A percentile compares a stretch with the other conserved stretches of the same genome.
Conservation (phyloP, 345 rosid species). For the Eutrema japonicum region DNA sequence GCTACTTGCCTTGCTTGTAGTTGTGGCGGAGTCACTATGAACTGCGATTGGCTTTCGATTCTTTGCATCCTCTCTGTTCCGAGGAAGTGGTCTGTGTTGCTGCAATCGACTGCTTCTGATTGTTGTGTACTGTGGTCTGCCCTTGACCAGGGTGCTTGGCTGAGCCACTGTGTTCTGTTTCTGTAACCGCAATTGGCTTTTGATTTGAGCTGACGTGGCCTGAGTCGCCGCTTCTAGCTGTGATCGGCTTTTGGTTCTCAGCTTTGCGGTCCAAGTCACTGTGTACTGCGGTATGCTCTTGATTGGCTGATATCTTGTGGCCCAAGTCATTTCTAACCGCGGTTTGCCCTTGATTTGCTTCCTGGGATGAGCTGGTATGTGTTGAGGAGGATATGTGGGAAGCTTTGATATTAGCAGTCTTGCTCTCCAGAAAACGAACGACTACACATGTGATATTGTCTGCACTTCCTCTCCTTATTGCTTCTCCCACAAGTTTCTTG, state of each 20-base stretch:
- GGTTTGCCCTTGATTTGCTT: conserved; percentile 2
- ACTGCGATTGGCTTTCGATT: conserved; percentile 25
- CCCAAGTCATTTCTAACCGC: neutral
- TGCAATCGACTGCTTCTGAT: conserved; percentile 21
- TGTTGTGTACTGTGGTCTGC: neutral
- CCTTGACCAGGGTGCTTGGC: conserved; percentile 12
- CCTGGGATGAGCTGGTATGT: conserved; percentile 20
- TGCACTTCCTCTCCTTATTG: conserved; percentile 88
- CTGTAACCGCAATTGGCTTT: neutral
- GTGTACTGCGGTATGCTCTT: conserved; percentile 11
- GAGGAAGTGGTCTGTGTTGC: conserved; percentile 25
- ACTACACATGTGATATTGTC: conserved; percentile 95
- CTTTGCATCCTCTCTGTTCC: conserved; percentile 26
- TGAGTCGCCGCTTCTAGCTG: conserved; percentile 10
- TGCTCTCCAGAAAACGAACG: conserved; percentile 63
- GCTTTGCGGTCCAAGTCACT: neutral
- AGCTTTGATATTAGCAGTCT: conserved; percentile 11
- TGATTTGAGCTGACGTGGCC: neutral
- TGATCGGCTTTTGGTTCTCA: conserved; percentile 1
- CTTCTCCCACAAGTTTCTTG: conserved; percentile 80
- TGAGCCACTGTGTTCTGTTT: conserved; percentile 12
- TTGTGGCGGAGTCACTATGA: conserved; percentile 18
- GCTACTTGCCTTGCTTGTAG: conserved; percentile 26
- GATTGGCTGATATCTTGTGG: conserved; percentile 27
- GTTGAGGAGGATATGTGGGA: conserved; percentile 27